Evolutionary conservation across 2,329 filamentous ascomycete genomes (phyloP).

Genomic region (Phaeosphaeriaceae sp.): DNA sequence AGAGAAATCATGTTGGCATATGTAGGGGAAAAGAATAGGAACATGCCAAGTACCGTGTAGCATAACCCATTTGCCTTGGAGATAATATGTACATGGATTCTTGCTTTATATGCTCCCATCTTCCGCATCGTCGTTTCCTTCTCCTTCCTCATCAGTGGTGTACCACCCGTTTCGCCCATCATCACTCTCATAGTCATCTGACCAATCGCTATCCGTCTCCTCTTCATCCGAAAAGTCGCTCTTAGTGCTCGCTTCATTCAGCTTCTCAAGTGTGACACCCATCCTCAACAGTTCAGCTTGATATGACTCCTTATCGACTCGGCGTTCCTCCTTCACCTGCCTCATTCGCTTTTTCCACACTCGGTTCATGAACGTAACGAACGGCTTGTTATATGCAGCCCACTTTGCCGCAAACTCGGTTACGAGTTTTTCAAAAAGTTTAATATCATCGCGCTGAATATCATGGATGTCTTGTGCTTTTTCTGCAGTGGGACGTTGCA

Average conservation of each 20-base stretch:
- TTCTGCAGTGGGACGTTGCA: not conserved
- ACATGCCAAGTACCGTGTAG: not conserved
- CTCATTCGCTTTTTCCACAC: conserved; percentile 4
- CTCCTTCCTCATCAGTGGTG: conserved; percentile 3
- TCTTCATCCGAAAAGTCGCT: too few species aligned
- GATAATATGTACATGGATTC: not conserved
- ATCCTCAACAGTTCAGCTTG: conserved; percentile 1
- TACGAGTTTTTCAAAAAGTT: not conserved
- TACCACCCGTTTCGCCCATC: not conserved
- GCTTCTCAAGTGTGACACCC: not conserved
- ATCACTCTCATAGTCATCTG: not conserved
- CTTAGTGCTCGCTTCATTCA: too few species aligned
- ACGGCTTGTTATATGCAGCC: not conserved
- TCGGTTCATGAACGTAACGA: not conserved
- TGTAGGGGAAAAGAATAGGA: not conserved
- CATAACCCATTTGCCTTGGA: not conserved
- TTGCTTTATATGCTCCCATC: not conserved
- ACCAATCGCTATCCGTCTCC: not conserved
- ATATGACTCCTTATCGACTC: not conserved
- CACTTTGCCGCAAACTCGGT: conserved; percentile 1
- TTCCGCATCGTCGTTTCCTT: not conserved
- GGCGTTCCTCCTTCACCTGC: not conserved
- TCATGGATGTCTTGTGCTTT: not conserved
- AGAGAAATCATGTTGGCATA: not conserved
- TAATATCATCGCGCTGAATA: not conserved